Evolutionary conservation across 2,329 filamentous ascomycete genomes (phyloP).

Genomic region (Ramularia endophylla): DNA sequence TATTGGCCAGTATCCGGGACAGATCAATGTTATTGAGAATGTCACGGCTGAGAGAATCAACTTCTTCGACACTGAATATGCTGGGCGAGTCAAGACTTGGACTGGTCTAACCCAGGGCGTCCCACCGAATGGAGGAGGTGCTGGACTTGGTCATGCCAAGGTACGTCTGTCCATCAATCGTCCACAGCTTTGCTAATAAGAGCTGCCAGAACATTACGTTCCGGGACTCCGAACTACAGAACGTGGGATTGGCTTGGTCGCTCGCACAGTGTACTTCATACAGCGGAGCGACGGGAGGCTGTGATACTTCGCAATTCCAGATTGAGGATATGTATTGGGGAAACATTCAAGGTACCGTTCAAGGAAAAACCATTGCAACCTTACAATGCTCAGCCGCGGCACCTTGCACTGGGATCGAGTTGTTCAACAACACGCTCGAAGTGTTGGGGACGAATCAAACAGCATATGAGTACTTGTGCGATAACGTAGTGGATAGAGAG

Average conservation of each 20-base stretch:
- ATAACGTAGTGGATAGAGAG: constrained; percentile 16
- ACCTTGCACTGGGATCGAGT: constrained; percentile 24
- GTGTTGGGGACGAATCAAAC: constrained; percentile 16
- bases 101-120: constrained; percentile 43
- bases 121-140: constrained; percentile 55
- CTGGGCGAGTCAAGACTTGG: constrained; percentile 50
- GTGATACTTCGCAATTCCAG: constrained; percentile 21
- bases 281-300: constrained; percentile 20
- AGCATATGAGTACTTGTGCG: constrained; percentile 21
- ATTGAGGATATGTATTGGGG: constrained; percentile 31
- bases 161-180: constrained; percentile 26
- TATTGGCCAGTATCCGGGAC: constrained; percentile 50
- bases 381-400: constrained; percentile 25
- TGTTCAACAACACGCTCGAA: constrained; percentile 16
- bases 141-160: constrained; percentile 43
- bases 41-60: constrained; percentile 44
- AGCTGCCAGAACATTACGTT: constrained; percentile 29
- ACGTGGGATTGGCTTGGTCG: constrained; percentile 18
- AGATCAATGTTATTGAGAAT: constrained; percentile 46
- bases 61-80: constrained; percentile 13
- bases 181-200: constrained; percentile 21
- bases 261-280: constrained; percentile 29
- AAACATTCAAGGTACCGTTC: constrained; percentile 28
- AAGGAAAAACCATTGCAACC: constrained; percentile 19
- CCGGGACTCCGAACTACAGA: constrained; percentile 27